Evolutionary conservation across 2,329 filamentous ascomycete species (phyloP), one percentile per base, ranked within the genome.

Genomic region (Ascochyta koolunga): DNA sequence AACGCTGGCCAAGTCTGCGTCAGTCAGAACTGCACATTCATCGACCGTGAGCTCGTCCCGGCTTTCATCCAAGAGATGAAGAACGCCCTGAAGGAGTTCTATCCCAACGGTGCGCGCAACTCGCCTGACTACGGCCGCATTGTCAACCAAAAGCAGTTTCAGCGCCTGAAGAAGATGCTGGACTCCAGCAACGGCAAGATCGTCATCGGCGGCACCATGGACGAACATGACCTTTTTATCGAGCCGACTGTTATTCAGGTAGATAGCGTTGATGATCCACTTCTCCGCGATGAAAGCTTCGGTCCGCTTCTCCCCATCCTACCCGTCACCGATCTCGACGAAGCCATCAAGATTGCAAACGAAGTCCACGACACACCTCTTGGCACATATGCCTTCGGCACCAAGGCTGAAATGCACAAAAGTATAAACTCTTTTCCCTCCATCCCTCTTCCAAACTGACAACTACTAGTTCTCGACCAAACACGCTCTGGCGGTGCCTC

Each of bases 1-100:
- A 95, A 95, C 72, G 89, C 90, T 4, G 95, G 95, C 21, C 95
- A 99, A 77, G 83, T 97, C 61, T 99, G 95, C 75, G 84, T 97
- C 59, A 91, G 88, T 22, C 92, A 97, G 69, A 97, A 98, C 80
- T 97, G 96, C 76, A 87, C 90, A 46, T 82, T 97, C 45, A 85
- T 96, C 24, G 91, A 98, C 71, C 86, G 86, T 62, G 84, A 86
- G 39, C 81, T 93, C 4, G 77, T 93, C 24, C 81, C 86, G 13
- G 79, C 83, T 24, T 91, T 98, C 65, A 79, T 98, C 59, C 81
- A 85, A 48, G 85, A 90, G 68, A 82, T 98, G 67, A 89, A 90
- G 71, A 82, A 81, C 38, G 84, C 86, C 7, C 82, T 89, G 68
- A 83, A 86, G 45, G 84, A 89, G 51, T 96, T 96, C 79, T 96